Base-by-base conservation (phyloP, 768 basidiomycete species). In the Tulasnella calospora region DNA sequence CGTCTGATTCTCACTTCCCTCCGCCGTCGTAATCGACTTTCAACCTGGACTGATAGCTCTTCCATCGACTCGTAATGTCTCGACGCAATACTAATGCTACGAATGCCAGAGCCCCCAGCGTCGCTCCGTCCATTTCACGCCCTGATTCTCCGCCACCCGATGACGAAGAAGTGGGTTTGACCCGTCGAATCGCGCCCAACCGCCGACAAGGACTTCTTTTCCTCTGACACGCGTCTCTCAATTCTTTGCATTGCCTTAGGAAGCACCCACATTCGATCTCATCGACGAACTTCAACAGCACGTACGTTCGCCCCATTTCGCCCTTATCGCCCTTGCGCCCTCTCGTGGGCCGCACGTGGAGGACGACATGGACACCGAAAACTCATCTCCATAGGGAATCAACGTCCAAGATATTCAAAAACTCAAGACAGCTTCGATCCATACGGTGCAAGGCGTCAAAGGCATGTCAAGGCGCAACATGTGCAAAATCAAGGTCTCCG, bases 361-460 rank as follows among this genome's bases (percentile, higher is more conserved):
- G 6, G 8, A 55, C n/a, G 17, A 30, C 30, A 9, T n/a, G 2
- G 57, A 61, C 57, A 23, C 12, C 30, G 57, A 30, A n/a, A 23
- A 61, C 6, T 21, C 80, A 69, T 69, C 44, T 76, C 36, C 55
- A 10, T 81, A 97, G 95, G 95, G 96, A 19, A 96, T 97, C 84
- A 97, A 96, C 81, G 91, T 95, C 36, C 95, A 97, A 86, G 96
- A 98, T 83, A 98, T 98, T 78, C 84, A 92, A 73, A 98, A 98
- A 85, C 90, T 98, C 80, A 98, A 98, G 94, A 85, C 90, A 44
- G 92, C 92, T 38, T 90, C 93, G 1, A 91, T 95, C 70, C 91
- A 95, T 82, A 95, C 94, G 3, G 88, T 95, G 2, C 93, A 92
- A 76, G 93, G 94, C 3, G 94, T 96, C 10, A 92, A 91, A 79